Percentiles rank a stretch among this genome's conserved stretches.
Evolutionary conservation across 2,329 filamentous ascomycete genomes (phyloP).

Genomic region (Zymoseptoria passerinii): DNA sequence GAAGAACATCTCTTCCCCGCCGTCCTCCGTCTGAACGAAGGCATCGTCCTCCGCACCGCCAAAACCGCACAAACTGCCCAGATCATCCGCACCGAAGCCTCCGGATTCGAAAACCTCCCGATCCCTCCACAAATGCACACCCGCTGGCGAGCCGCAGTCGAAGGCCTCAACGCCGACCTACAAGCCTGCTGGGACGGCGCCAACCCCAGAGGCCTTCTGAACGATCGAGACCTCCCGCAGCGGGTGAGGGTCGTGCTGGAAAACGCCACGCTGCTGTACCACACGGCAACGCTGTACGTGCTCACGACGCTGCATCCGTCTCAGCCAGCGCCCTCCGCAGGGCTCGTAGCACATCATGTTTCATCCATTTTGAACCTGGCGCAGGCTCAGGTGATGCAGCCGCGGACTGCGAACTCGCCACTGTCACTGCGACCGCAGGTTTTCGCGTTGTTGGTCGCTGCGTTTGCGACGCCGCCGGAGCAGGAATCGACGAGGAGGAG

Average conservation of each 20-base stretch:
- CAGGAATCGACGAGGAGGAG: constrained; percentile 42
- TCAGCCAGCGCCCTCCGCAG: constrained; percentile 36
- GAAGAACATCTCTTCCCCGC: constrained; percentile 25
- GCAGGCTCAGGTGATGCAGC: constrained; percentile 39
- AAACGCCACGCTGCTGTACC: constrained; percentile 41
- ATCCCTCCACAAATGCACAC: constrained; percentile 17
- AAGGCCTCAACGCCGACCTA: constrained; percentile 24
- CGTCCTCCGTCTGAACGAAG: constrained; percentile 39
- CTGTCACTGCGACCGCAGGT: constrained; percentile 38
- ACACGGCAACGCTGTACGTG: constrained; percentile 43
- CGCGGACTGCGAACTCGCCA: constrained; percentile 34
- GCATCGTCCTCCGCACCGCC: constrained; percentile 38
- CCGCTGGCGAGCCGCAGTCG: constrained; percentile 20
- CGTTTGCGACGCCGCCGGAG: constrained; percentile 36
- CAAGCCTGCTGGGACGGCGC: constrained; percentile 22
- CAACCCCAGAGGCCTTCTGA: constrained; percentile 24
- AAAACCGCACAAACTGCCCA: constrained; percentile 39
- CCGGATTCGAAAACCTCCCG: constrained; percentile 1
- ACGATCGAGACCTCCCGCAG: constrained; percentile 43
- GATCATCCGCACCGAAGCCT: constrained; percentile 32
- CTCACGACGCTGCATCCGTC: constrained; percentile 46
- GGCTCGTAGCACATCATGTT: constrained; percentile 24
- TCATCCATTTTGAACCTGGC: constrained; percentile 39
- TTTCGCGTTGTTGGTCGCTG: constrained; percentile 49
- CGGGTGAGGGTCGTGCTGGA: constrained; percentile 35